Evolutionary conservation across 345 rosid genomes (phyloP).

Genomic region (Hevea brasiliensis): DNA sequence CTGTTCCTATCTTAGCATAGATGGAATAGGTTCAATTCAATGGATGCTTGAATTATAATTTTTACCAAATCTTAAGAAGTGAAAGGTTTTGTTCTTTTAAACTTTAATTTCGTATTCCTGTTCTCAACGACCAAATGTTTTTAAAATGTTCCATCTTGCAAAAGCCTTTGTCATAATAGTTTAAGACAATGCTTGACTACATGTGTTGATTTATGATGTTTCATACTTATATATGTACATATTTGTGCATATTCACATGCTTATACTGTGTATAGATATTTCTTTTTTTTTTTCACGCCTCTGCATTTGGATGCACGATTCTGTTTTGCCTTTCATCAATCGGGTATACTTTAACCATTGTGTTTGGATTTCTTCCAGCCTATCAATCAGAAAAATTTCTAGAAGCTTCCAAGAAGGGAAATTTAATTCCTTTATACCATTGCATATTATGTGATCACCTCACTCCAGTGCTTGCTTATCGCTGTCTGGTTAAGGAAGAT

Average conservation of each 20-base stretch:
- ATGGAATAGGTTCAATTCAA: not conserved
- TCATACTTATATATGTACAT: too few relatives aligned
- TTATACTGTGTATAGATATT: not conserved
- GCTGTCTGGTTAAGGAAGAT: conserved; percentile 91
- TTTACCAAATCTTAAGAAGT: not conserved
- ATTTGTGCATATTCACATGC: too few relatives aligned
- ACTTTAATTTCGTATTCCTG: not conserved
- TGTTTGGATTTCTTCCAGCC: conserved; percentile 32
- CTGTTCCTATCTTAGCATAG: not conserved
- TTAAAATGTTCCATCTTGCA: not conserved
- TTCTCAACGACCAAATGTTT: not conserved
- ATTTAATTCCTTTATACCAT: conserved; percentile 67
- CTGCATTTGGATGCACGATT: not conserved
- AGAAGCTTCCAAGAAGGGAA: conserved; percentile 72
- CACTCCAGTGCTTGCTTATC: conserved; percentile 83
- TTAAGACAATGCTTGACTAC: too few relatives aligned
- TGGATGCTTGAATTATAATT: not conserved
- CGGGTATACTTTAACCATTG: not conserved
- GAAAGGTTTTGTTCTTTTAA: not conserved
- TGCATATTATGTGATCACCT: conserved; percentile 89
- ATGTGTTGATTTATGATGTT: too few relatives aligned
- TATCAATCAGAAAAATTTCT: conserved; percentile 56
- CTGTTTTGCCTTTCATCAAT: not conserved
- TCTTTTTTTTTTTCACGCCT: not conserved
- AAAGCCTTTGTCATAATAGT: not conserved